Conservation (phyloP, 1,139 yeast species). For the Sugiyamaella castrensis region DNA sequence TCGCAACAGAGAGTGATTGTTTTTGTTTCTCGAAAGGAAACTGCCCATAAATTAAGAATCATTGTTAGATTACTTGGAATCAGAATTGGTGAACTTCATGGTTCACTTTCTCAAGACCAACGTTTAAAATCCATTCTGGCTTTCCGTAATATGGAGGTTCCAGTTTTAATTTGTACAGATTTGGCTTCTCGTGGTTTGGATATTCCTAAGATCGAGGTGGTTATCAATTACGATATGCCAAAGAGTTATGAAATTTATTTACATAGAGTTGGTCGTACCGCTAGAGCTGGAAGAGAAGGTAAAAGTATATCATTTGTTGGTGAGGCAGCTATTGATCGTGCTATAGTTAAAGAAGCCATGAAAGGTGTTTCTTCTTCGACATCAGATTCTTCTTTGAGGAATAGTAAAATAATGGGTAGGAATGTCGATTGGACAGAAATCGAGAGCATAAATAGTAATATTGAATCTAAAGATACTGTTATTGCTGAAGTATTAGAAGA, state of each 20-base stretch:
- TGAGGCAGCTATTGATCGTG: conserved; percentile 78
- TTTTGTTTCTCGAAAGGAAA: conserved; percentile 85
- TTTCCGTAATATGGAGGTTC: conserved; percentile 77
- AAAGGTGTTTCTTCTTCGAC: conserved; percentile 52
- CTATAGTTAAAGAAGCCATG: conserved; percentile 84
- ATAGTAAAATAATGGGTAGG: conserved; percentile 66
- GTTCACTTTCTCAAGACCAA: conserved; percentile 92
- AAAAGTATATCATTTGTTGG: conserved; percentile 90
- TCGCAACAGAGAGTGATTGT: conserved; percentile 78
- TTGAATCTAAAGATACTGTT: conserved; percentile 56
- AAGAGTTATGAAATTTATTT: conserved; percentile 83
- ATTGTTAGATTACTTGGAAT: conserved; percentile 83
- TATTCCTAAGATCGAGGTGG: conserved; percentile 95
- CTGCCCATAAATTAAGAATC: conserved; percentile 82
- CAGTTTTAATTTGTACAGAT: conserved; percentile 92
- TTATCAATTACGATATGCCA: conserved; percentile 94
- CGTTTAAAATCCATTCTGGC: conserved; percentile 80
- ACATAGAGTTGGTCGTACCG: conserved; percentile 99
- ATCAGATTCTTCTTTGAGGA: conserved; percentile 26
- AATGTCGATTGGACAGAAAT: conserved; percentile 83
- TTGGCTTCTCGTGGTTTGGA: conserved; percentile 98
- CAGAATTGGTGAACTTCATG: conserved; percentile 90
- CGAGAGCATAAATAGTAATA: conserved; percentile 59
- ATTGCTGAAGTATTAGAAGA: conserved; percentile 79
- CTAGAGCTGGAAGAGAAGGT: conserved; percentile 98